Percentiles rank a stretch among this genome's conserved stretches.
phyloP scores from a whole-genome alignment of 805 yeast genomes.

The Candida easanensis region DNA sequence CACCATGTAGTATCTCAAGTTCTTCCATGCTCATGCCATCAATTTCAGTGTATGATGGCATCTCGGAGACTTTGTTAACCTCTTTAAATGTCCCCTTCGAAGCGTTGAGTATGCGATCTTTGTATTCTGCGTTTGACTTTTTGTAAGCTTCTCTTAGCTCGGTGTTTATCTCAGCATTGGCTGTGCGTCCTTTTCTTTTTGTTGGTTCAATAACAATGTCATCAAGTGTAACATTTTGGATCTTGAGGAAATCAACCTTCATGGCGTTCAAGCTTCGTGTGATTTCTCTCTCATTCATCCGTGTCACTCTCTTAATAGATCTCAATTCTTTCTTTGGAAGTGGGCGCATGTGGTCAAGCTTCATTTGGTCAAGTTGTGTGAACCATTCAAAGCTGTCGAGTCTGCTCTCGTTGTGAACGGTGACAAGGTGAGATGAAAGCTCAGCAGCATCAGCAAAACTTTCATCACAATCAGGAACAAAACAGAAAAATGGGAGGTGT shows the following conservation, averaged over 20 bases:
- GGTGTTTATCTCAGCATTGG: conserved; percentile 26
- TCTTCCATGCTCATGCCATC: conserved; percentile 14
- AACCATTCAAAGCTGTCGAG: conserved; percentile 17
- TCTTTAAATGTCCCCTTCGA: conserved; percentile 11
- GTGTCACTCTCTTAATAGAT: conserved; percentile 9
- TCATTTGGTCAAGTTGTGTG: conserved; percentile 15
- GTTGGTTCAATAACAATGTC: conserved; percentile 27
- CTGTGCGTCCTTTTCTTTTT: conserved; percentile 27
- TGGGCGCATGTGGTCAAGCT: conserved; percentile 7
- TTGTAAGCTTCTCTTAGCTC: conserved; percentile 20
- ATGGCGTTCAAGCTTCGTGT: conserved; percentile 6
- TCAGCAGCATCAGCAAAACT: conserved; percentile 60
- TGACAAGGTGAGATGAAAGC: conserved; percentile 58
- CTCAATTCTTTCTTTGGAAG: conserved; percentile 7
- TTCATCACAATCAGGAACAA: conserved; percentile 62
- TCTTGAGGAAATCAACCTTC: conserved; percentile 24
- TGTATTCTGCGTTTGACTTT: conserved; percentile 10
- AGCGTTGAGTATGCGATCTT: conserved; percentile 1
- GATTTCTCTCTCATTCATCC: conserved; percentile 14
- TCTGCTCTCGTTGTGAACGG: conserved; percentile 41
- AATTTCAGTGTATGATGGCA: conserved; percentile 20
- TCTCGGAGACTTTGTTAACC: conserved; percentile 15
- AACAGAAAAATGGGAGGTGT: conserved; percentile 63
- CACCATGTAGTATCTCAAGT: conserved; percentile 25
- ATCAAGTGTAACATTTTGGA: conserved; percentile 23